Evolutionary conservation across 805 yeast species (phyloP), one percentile per base, ranked within the genome.

Genomic region (Kluyveromyces wickerhamii): DNA sequence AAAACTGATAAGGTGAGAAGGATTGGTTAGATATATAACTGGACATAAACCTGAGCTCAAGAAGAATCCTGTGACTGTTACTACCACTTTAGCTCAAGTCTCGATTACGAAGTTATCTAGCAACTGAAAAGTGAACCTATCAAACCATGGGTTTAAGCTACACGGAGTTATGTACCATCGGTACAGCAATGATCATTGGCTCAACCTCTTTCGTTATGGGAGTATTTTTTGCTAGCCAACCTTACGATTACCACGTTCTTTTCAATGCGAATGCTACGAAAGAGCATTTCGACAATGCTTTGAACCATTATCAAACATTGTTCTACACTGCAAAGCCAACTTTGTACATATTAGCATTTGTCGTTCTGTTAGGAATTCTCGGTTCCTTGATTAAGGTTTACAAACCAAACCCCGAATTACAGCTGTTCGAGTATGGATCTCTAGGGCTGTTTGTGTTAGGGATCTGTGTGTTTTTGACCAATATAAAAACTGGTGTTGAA

Each of bases 401-500:
- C 65, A 81, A 80, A 62, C 96, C 97, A n/a, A 56, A 72, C 29
- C 89, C 81, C 34, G 94, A 89, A 32, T 71, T 83, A 49, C 79
- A 81, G 57, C 72, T 79, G 55, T 89, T 92, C 54, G 98, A 89
- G 60, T 95, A 94, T 48, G 94, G 88, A 28, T 67, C 94, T 8
- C 65, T 88, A 46, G 76, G 74, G n/a, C 69, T 84, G 38, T 72
- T 72, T 54, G 79, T 87, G 57, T 63, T 78, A 23, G 82, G 81
- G 13, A 62, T 82, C 29, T 76, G 89, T 49, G 72, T 89, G 48
- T 92, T 87, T 60, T 65, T 89, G 50, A 81, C 95, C 42, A 92
- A 92, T 63, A 67, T 89, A 46, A 72, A 85, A 52, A 74, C 82
- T 35, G 97, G 97, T 36, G 66, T 79, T 25, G 71, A 71, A 46